These are phyloP conservation scores for Leucocoprinus sp. DNA, from an alignment of 768 basidiomycete species.

Conservation along the genomic window DNA sequence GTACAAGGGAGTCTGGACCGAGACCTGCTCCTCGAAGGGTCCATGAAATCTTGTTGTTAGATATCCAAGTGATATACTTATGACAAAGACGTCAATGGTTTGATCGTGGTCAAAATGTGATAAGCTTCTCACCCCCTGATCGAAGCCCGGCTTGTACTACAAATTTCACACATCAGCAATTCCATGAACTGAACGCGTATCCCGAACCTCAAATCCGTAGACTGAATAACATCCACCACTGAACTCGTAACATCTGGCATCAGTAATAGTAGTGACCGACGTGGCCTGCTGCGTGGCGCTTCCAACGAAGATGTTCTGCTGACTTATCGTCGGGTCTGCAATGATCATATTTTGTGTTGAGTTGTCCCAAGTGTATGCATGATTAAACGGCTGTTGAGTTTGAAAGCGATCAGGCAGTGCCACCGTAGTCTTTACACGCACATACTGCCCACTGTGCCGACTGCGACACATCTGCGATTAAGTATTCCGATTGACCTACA, in stretches of 20 bases:
- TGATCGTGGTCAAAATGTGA: background rate
- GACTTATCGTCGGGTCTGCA: slow-evolving; percentile 41
- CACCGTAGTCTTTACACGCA: slow-evolving; percentile 12
- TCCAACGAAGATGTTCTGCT: slow-evolving; percentile 60
- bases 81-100: background rate
- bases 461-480: slow-evolving; percentile 65
- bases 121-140: slow-evolving; percentile 41
- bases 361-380: slow-evolving; percentile 62
- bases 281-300: slow-evolving; percentile 72
- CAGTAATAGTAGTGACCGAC: slow-evolving; percentile 59
- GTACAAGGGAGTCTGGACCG: slow-evolving; percentile 46
- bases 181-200: background rate
- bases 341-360: slow-evolving; percentile 52
- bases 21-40: slow-evolving; percentile 64
- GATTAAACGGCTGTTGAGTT: slow-evolving; percentile 58
- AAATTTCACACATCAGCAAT: background rate
- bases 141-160: slow-evolving; percentile 49
- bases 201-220: slow-evolving; percentile 70
- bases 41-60: slow-evolving; percentile 62
- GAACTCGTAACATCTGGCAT: slow-evolving; percentile 63
- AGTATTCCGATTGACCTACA: slow-evolving; percentile 35
- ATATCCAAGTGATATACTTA: slow-evolving; percentile 83
- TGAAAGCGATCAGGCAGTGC: background rate
- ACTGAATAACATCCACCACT: slow-evolving; percentile 51
- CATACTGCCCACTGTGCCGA: slow-evolving; percentile 77